phyloP scores from a whole-genome alignment of 257 asterid genomes.

The Jaltomata sinuosa region DNA sequence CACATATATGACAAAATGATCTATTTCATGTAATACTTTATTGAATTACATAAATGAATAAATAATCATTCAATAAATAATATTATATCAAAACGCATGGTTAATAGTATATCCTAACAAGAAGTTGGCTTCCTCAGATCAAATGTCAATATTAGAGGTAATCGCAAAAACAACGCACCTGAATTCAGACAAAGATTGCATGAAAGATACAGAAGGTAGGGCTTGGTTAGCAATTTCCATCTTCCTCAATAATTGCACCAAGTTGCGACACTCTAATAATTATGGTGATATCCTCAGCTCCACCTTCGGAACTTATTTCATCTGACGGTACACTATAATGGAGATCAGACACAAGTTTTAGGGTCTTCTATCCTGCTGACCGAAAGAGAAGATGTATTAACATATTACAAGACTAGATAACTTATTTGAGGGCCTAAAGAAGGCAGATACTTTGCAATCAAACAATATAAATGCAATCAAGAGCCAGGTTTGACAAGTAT shows the following conservation, averaged over 20 bases:
- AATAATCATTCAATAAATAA: no score
- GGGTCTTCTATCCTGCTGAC: background rate
- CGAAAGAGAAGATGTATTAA: background rate
- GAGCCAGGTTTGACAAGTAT: background rate
- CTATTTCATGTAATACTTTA: no score
- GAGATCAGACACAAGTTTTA: background rate
- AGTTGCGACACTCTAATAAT: background rate
- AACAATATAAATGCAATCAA: background rate
- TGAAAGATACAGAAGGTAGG: background rate
- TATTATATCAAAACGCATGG: no score
- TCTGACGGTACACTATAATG: background rate
- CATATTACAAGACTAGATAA: background rate
- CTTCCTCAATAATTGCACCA: background rate
- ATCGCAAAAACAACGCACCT: background rate
- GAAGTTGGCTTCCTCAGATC: background rate
- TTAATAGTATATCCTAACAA: no score
- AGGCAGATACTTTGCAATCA: background rate
- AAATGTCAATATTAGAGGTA: background rate
- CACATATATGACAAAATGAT: no score
- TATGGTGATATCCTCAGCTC: background rate
- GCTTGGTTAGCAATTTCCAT: background rate
- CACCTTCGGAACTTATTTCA: background rate
- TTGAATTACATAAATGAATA: no score
- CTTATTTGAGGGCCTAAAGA: background rate
- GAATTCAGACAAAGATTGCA: background rate